A percentile compares a stretch with the other conserved stretches of the same genome.
Evolutionary conservation across 495 filamentous ascomycete species (phyloP).

Genomic region (Xylaria bambusicola): DNA sequence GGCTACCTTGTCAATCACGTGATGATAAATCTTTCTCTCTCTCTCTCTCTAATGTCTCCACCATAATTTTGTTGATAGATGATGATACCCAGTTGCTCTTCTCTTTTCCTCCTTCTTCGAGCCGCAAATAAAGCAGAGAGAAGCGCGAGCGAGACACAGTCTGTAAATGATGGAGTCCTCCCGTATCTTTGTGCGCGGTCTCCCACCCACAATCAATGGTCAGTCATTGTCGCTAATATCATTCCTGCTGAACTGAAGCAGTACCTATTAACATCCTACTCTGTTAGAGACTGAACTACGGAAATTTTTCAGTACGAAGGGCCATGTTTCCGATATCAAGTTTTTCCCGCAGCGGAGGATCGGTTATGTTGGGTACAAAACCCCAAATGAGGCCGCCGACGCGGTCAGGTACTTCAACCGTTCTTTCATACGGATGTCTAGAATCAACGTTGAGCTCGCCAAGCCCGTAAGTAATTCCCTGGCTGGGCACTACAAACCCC

Average conservation of each 20-base stretch:
- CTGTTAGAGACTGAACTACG: constrained; percentile 62
- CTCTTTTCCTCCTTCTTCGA: not conserved
- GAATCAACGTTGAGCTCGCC: constrained; percentile 87
- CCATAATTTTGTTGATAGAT: constrained; percentile 15
- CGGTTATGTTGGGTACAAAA: constrained; percentile 95
- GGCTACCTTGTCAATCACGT: constrained; percentile 14
- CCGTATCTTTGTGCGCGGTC: constrained; percentile 82
- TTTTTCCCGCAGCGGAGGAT: constrained; percentile 85
- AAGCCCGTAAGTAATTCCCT: constrained; percentile 64
- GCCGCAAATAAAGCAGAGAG: constrained; percentile 1
- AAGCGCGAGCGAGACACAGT: not conserved
- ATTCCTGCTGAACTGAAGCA: constrained; percentile 33
- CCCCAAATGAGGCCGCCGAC: constrained; percentile 69
- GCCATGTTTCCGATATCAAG: constrained; percentile 86
- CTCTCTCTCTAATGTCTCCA: constrained; percentile 1
- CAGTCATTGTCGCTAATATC: constrained; percentile 60
- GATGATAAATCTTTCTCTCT: constrained; percentile 1
- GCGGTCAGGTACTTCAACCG: constrained; percentile 95
- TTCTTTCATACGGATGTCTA: constrained; percentile 95
- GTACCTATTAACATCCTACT: constrained; percentile 51
- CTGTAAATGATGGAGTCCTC: constrained; percentile 62
- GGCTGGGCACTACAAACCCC: constrained; percentile 3
- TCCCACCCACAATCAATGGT: constrained; percentile 36
- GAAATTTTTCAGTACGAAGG: constrained; percentile 77
- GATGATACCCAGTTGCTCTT: constrained; percentile 23